Evolutionary conservation across 306 rosid species (phyloP).

Genomic region (Vachellia pachyceras): DNA sequence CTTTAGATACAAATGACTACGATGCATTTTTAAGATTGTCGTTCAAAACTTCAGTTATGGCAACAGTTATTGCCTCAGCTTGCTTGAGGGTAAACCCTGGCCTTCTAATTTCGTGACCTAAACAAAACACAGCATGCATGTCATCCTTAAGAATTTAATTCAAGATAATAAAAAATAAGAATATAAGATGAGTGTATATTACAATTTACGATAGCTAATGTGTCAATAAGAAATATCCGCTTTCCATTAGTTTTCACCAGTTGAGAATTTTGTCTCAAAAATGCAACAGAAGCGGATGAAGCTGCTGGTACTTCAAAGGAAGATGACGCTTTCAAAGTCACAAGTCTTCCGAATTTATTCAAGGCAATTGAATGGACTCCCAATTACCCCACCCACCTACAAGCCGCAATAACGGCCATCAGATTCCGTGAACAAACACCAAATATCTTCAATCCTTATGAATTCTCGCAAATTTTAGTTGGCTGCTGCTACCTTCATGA

Average conservation of each 20-base stretch:
- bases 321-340: slow-evolving; percentile 42
- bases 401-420: slow-evolving; percentile 80
- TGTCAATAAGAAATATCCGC: slow-evolving; percentile 81
- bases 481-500: slow-evolving; percentile 23
- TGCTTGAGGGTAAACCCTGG: slow-evolving; percentile 85
- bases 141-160: not conserved
- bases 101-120: slow-evolving; percentile 91
- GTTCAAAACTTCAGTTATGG: slow-evolving; percentile 83
- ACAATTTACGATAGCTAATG: slow-evolving; percentile 88
- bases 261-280: slow-evolving; percentile 51
- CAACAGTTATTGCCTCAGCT: slow-evolving; percentile 93
- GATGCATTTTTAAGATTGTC: slow-evolving; percentile 87
- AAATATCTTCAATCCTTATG: not conserved
- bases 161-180: not conserved
- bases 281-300: slow-evolving; percentile 41
- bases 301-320: slow-evolving; percentile 37
- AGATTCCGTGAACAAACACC: slow-evolving; percentile 41
- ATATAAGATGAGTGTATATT: slow-evolving; percentile 26
- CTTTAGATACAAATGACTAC: slow-evolving; percentile 78
- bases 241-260: slow-evolving; percentile 72
- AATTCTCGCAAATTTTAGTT: slow-evolving; percentile 23
- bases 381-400: slow-evolving; percentile 55
- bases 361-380: slow-evolving; percentile 47
- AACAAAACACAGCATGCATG: not conserved
- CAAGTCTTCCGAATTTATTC: slow-evolving; percentile 48